These are phyloP conservation scores for grape (Vitis vinifera) DNA, from an alignment of 164 flowering plant species.

Conservation along the genomic window ASM3070453v1 NC_081820.1:26841001-26841500, in stretches of 20 bases:
- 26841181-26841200: constrained; percentile 88
- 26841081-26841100: constrained; percentile 1
- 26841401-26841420: too few relatives aligned
- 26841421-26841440: too few relatives aligned
- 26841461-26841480: not conserved
- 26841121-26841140: not conserved
- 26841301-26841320: not conserved
- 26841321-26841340: not conserved
- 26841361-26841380: too few relatives aligned
- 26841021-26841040: constrained; percentile 96
- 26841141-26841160: not conserved
- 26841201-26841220: constrained; percentile 89
- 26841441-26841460: not conserved
- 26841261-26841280: not conserved
- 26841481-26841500: not conserved
- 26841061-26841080: constrained; percentile 37
- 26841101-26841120: not conserved
- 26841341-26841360: not conserved
- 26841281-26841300: not conserved
- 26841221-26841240: not conserved
- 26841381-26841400: too few relatives aligned
- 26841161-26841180: constrained; percentile 99
- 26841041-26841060: constrained; percentile 89
- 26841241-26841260: too few relatives aligned
- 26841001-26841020: constrained; percentile 76